These are phyloP conservation scores for Nannizziopsis arthrosporioides DNA, from an alignment of 2,329 filamentous ascomycete species.

Conservation along the genomic window DNA sequence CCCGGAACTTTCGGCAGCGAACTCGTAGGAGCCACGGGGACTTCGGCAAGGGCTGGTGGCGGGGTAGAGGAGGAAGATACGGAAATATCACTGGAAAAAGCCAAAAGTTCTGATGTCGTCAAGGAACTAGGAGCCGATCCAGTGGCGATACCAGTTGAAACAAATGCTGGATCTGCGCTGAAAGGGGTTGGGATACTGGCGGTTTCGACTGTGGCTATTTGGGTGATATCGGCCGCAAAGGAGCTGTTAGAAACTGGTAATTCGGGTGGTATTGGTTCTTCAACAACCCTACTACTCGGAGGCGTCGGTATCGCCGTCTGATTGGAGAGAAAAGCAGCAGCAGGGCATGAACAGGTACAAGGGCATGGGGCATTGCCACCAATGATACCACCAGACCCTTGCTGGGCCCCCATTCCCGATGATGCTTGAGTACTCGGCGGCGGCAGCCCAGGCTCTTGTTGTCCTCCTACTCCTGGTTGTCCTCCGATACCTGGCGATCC, in stretches of 20 bases:
- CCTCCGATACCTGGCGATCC: background rate
- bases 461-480: background rate
- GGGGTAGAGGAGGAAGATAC: background rate
- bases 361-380: background rate
- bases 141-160: background rate
- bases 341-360: conserved; percentile 5
- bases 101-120: background rate
- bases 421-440: background rate
- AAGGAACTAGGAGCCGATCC: background rate
- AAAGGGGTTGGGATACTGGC: background rate
- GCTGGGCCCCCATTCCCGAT: background rate
- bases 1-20: background rate
- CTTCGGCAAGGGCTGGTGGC: background rate
- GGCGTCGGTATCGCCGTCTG: background rate
- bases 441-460: background rate
- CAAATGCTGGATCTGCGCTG: background rate
- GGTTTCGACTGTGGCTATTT: background rate
- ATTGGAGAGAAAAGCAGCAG: conserved; percentile 1
- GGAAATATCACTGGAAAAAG: background rate
- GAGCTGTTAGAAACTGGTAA: background rate
- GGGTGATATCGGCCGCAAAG: background rate
- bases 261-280: background rate
- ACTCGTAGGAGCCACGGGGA: background rate
- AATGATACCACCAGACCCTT: background rate
- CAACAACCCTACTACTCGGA: background rate